Percentiles rank a stretch among this genome's conserved stretches.
Conservation (phyloP, 2,329 filamentous ascomycete genomes). For the Pyricularia grisea region DNA sequence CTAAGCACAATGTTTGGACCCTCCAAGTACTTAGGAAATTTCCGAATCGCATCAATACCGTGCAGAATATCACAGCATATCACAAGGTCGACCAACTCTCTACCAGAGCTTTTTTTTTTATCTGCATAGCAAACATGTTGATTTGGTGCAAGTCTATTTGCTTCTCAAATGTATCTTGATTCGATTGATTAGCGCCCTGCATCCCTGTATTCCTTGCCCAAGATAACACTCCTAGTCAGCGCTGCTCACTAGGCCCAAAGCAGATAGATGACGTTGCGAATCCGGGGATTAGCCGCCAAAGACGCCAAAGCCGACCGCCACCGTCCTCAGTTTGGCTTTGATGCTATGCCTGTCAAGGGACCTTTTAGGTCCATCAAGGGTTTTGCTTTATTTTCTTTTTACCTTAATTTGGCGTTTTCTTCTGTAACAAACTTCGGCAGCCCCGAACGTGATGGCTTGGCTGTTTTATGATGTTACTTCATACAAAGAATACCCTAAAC, state of each 20-base stretch:
- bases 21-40: too few species aligned
- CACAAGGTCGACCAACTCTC: too few species aligned
- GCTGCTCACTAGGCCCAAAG: background rate
- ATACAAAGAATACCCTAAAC: background rate
- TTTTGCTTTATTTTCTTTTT: background rate
- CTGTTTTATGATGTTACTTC: background rate
- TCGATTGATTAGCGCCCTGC: background rate
- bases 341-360: background rate
- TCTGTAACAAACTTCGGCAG: background rate
- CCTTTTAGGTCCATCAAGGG: too few species aligned
- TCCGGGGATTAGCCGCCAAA: background rate
- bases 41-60: too few species aligned
- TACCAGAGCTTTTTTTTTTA: too few species aligned
- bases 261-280: background rate
- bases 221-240: background rate
- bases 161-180: background rate
- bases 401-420: background rate
- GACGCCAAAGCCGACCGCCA: background rate
- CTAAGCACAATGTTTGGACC: too few species aligned
- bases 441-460: background rate
- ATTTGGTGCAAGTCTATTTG: too few species aligned
- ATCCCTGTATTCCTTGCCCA: background rate
- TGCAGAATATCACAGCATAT: too few species aligned
- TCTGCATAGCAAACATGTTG: too few species aligned
- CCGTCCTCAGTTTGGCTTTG: background rate